These are phyloP conservation scores for Agaricus bisporus DNA, from an alignment of 768 basidiomycete species.

Conservation along the genomic window DNA sequence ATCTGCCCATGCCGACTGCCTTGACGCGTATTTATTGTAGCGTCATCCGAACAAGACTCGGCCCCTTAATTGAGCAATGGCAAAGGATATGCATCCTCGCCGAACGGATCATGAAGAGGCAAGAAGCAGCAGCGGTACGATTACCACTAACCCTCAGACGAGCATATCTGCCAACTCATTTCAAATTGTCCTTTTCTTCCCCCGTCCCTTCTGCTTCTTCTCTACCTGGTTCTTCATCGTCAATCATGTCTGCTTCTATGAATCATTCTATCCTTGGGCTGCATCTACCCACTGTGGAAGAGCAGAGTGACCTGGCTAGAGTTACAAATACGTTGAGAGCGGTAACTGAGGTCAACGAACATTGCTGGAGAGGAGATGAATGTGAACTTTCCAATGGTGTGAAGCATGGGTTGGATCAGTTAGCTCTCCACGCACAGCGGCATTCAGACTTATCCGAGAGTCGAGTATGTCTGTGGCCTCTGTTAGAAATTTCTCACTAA, in stretches of 20 bases:
- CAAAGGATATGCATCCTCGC: slow-evolving; percentile 82
- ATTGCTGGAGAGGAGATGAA: slow-evolving; percentile 79
- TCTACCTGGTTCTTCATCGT: slow-evolving; percentile 25
- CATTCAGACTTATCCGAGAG: slow-evolving; percentile 71
- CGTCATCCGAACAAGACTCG: slow-evolving; percentile 69
- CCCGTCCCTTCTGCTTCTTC: slow-evolving; percentile 28
- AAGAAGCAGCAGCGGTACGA: slow-evolving; percentile 91
- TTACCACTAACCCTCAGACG: slow-evolving; percentile 55
- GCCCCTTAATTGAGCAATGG: slow-evolving; percentile 82
- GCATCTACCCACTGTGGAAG: slow-evolving; percentile 18
- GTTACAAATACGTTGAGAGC: slow-evolving; percentile 78
- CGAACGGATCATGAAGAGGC: slow-evolving; percentile 85
- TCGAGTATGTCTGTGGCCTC: slow-evolving; percentile 41
- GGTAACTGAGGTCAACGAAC: slow-evolving; percentile 70
- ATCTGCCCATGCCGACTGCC: background rate
- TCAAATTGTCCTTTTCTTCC: slow-evolving; percentile 50
- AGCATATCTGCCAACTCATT: slow-evolving; percentile 64
- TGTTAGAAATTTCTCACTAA: background rate
- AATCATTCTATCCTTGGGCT: slow-evolving; percentile 24
- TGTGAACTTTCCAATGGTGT: slow-evolving; percentile 81
- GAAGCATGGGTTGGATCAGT: slow-evolving; percentile 58
- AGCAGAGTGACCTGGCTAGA: slow-evolving; percentile 78
- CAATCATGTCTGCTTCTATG: slow-evolving; percentile 25
- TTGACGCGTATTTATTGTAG: slow-evolving; percentile 29
- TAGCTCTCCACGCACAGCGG: slow-evolving; percentile 61